Percentiles rank a stretch among this genome's conserved stretches.
Evolutionary conservation across 2,329 filamentous ascomycete genomes (phyloP).

Genomic region (Ophiosphaerella korrae): DNA sequence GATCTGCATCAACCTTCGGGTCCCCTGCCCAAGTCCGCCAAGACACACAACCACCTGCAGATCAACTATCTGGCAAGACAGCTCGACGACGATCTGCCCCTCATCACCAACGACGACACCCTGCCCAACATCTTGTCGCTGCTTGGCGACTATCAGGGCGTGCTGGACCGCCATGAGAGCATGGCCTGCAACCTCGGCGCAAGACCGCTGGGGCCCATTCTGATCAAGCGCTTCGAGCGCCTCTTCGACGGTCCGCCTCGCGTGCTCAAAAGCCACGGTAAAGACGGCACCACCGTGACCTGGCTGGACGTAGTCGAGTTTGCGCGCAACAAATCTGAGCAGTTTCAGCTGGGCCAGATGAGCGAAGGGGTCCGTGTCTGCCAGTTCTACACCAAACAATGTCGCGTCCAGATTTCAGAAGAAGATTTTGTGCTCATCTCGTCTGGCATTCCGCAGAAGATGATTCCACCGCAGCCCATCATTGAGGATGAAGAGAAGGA

Average conservation of each 20-base stretch:
- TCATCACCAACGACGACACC: constrained; percentile 69
- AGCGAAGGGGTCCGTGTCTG: constrained; percentile 74
- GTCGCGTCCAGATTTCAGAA: constrained; percentile 82
- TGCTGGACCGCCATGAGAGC: constrained; percentile 83
- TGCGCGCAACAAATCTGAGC: constrained; percentile 76
- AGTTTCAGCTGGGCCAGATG: constrained; percentile 74
- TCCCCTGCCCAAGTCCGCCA: constrained; percentile 57
- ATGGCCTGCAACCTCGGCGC: constrained; percentile 84
- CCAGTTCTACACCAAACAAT: constrained; percentile 80
- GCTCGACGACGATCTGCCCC: constrained; percentile 64
- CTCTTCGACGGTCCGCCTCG: constrained; percentile 82
- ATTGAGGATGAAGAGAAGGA: constrained; percentile 87
- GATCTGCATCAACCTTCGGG: constrained; percentile 41
- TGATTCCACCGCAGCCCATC: constrained; percentile 80
- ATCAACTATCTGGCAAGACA: constrained; percentile 72
- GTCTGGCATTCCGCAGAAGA: constrained; percentile 80
- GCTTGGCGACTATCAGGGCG: constrained; percentile 81
- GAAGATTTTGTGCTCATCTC: constrained; percentile 86
- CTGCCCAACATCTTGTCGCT: constrained; percentile 75
- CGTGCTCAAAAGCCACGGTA: constrained; percentile 66
- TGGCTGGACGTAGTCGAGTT: constrained; percentile 90
- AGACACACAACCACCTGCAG: constrained; percentile 65
- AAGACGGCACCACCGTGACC: constrained; percentile 66
- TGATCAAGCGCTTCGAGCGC: constrained; percentile 84
- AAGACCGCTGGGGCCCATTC: constrained; percentile 78